A percentile compares a stretch with the other conserved stretches of the same genome.
Evolutionary conservation across 495 filamentous ascomycete species (phyloP).

Genomic region (Xylaria longipes): DNA sequence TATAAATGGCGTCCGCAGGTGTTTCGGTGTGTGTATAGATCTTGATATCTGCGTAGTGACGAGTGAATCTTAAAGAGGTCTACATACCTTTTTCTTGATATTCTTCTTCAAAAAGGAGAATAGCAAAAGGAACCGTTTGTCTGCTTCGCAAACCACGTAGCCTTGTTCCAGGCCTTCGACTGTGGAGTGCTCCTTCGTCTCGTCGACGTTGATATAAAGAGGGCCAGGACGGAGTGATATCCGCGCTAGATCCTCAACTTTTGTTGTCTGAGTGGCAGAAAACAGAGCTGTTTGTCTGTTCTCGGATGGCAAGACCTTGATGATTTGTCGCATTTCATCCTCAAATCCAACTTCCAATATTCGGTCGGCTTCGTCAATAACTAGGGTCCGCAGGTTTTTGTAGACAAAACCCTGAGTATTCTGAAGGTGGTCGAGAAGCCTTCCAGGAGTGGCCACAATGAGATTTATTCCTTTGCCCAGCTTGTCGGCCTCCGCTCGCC

Average conservation of each 20-base stretch:
- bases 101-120: slow-evolving; percentile 96
- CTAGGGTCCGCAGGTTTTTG: slow-evolving; percentile 87
- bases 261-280: slow-evolving; percentile 97
- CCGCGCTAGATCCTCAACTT: slow-evolving; percentile 93
- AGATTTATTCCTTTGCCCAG: slow-evolving; percentile 93
- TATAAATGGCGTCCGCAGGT: too few species aligned
- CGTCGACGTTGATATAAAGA: slow-evolving; percentile 68
- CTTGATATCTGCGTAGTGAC: not conserved
- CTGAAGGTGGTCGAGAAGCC: slow-evolving; percentile 91
- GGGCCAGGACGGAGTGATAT: slow-evolving; percentile 93
- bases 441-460: slow-evolving; percentile 89
- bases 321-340: slow-evolving; percentile 96
- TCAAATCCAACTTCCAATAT: slow-evolving; percentile 98
- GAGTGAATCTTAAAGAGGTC: not conserved
- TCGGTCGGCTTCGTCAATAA: slow-evolving; percentile 92
- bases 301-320: slow-evolving; percentile 90
- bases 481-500: slow-evolving; percentile 91
- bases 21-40: not conserved
- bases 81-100: slow-evolving; percentile 70
- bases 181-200: slow-evolving; percentile 74
- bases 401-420: slow-evolving; percentile 92
- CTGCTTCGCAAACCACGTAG: slow-evolving; percentile 90
- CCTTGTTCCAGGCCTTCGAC: slow-evolving; percentile 95
- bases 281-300: slow-evolving; percentile 96
- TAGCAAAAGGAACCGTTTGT: slow-evolving; percentile 90